These are phyloP conservation scores for Macadamia tetraphylla DNA, from an alignment of 164 flowering plant species.

Conservation along the genomic window DNA sequence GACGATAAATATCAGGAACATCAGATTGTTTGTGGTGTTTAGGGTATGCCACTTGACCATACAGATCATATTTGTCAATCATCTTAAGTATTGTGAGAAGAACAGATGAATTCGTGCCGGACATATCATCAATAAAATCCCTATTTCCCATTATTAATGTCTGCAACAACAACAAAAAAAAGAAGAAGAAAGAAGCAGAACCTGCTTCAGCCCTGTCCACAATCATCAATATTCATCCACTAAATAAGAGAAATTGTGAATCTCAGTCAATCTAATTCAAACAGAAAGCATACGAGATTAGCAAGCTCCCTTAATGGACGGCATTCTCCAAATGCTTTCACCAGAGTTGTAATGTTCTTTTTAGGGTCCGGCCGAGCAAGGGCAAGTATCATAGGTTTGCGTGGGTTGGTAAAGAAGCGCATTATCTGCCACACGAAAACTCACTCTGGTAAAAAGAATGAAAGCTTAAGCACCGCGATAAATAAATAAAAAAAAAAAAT, in stretches of 20 bases:
- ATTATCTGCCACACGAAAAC: conserved; percentile 57
- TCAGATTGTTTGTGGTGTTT: conserved; percentile 97
- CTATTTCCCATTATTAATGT: conserved; percentile 95
- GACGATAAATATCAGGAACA: conserved; percentile 93
- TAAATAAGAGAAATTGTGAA: not conserved
- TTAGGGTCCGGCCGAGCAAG: conserved; percentile 99
- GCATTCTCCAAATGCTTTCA: conserved; percentile 99
- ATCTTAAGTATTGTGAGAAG: conserved; percentile 86
- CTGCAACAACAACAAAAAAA: conserved; percentile 35
- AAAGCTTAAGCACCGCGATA: not conserved
- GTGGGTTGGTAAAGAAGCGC: conserved; percentile 94
- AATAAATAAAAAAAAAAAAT: not conserved
- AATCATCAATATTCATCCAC: not conserved
- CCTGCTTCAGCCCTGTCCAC: not conserved
- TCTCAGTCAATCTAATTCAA: not conserved
- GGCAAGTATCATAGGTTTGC: conserved; percentile 98
- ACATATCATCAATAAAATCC: conserved; percentile 93
- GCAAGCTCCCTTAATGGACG: conserved; percentile 95
- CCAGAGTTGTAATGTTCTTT: conserved; percentile 88
- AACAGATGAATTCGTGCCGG: conserved; percentile 80
- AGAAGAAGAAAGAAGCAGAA: conserved; percentile 1
- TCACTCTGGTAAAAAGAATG: not conserved
- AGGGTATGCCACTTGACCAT: conserved; percentile 99
- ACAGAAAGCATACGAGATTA: conserved; percentile 66
- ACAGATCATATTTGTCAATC: conserved; percentile 93